Base-by-base conservation (phyloP, 2,329 filamentous ascomycete genomes). In the Didymella glomerata region DNA sequence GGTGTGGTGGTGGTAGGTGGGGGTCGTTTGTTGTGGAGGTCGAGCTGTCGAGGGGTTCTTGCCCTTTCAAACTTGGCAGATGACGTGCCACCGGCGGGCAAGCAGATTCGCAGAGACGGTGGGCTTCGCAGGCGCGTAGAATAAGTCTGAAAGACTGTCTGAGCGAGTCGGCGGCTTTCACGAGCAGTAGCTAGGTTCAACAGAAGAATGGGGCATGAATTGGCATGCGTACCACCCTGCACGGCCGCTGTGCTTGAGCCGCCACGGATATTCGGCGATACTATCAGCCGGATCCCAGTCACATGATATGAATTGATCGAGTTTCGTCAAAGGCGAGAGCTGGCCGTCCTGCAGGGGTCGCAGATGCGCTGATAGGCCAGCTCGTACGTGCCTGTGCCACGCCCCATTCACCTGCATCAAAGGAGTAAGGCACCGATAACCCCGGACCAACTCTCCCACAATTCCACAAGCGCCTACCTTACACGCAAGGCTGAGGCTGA, bases 51-150 rank as follows among this genome's bases (percentile, higher is more conserved):
- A 73, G 73, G 72, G 72, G 71, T 64, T 71, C 60, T 68, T 70
- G 68, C 70, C 70, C 73, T 68, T 67, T 73, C 72, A 70, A 74
- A 75, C 69, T 69, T 67, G 70, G 70, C 67, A 65, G 68, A 76
- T 76, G 74, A 76, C 74, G 74, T 76, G 72, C 70, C 63, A 61
- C 47, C 54, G 25, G 61, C 54, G 56, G 41, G 58, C 48, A 51
- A 60, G 61, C 56, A 55, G 54, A 50, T 46, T 51, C 32, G 48
- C 47, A 30, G 52, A 48, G 45, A 47, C 36, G 24, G 24, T 45
- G 47, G 34, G 48, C 27, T 38, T n/a, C 49, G 53, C 46, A 34
- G 50, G 38, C 42, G 24, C 42, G 42, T 32, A 34, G 28, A 30
- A 24, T 45, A 49, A 50, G 28, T 40, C 20, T 34, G 48, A 41